Evolutionary conservation across 2,329 filamentous ascomycete genomes (phyloP).

Genomic region (Tympanopsis confertula): DNA sequence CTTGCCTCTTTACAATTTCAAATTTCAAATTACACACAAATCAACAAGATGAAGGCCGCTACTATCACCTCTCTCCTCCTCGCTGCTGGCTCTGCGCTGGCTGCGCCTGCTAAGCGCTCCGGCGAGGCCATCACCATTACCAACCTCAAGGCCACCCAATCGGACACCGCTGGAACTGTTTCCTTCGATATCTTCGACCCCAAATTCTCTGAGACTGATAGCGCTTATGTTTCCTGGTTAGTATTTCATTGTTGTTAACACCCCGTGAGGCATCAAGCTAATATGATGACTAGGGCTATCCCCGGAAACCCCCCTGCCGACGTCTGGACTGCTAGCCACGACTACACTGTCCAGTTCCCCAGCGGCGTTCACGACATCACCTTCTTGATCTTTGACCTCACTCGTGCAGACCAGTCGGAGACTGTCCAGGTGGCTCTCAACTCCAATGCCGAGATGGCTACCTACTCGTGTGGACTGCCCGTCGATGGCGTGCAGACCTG

Average conservation of each 20-base stretch:
- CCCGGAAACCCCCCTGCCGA: neutral
- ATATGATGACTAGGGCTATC: neutral
- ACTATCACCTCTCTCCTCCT: neutral
- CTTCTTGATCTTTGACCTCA: neutral
- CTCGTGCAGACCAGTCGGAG: neutral
- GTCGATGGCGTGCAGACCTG: no score
- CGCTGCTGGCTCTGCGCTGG: neutral
- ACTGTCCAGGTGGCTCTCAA: neutral
- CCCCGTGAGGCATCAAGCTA: neutral
- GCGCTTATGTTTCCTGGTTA: neutral
- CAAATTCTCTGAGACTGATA: neutral
- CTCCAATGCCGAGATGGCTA: no score
- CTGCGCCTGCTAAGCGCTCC: neutral
- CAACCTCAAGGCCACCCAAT: neutral
- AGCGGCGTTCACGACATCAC: neutral
- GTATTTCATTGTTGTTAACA: neutral
- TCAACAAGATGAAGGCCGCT: neutral
- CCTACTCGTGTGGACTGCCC: no score
- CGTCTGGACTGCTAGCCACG: neutral
- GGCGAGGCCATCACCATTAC: neutral
- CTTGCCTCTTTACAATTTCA: no score
- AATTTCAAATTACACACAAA: no score
- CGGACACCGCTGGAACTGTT: neutral
- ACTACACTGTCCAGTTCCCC: neutral
- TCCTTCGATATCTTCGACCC: neutral